phyloP scores from a whole-genome alignment of 176 grass and related monocot genomes.

The Paspalum vaginatum region DNA sequence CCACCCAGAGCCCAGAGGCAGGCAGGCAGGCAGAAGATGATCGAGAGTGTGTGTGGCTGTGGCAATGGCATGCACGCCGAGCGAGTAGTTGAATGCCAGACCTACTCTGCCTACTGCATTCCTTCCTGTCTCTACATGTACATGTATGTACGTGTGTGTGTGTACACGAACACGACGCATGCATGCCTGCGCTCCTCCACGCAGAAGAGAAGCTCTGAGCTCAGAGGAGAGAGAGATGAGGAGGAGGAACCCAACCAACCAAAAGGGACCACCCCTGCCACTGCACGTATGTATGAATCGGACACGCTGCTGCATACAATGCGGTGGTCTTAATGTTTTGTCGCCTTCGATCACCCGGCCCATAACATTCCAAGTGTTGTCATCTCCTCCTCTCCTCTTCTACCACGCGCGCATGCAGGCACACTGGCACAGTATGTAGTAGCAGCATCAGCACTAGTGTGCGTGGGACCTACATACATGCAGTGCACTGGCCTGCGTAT shows the following conservation, averaged over 20 bases:
- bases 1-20: neutral
- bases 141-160: neutral
- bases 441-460: no score
- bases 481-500: neutral
- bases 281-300: neutral
- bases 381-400: constrained; percentile 14
- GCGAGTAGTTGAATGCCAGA: constrained; percentile 39
- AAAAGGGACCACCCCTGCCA: neutral
- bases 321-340: constrained; percentile 57
- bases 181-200: neutral
- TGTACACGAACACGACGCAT: neutral
- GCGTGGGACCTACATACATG: neutral
- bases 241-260: no score
- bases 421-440: neutral
- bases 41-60: constrained; percentile 17
- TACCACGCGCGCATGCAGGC: constrained; percentile 17
- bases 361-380: constrained; percentile 76
- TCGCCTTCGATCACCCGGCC: no score
- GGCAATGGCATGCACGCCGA: constrained; percentile 50
- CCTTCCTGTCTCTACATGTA: neutral
- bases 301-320: neutral
- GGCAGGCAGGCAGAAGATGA: neutral
- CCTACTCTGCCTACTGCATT: constrained; percentile 23
- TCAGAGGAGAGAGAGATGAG: neutral
- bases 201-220: neutral